A percentile compares a stretch with the other conserved stretches of the same genome.
Conservation (phyloP, 108 stramenopile species). For the Parmales sp. region DNA sequence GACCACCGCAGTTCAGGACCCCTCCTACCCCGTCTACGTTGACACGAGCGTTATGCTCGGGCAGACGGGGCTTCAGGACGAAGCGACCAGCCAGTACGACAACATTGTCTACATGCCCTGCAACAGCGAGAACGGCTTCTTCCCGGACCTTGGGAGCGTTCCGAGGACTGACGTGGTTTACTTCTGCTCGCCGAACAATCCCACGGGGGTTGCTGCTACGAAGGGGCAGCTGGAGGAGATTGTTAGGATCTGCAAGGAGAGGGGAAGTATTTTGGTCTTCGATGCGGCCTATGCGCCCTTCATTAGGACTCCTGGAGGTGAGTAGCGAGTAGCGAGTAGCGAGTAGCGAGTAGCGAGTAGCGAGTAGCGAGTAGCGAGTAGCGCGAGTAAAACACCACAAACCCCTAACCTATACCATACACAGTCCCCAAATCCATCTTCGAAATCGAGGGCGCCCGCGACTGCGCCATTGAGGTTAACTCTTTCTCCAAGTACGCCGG, state of each 20-base stretch:
- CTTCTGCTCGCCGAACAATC: conserved; percentile 94
- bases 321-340: too few relatives aligned
- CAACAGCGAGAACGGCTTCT: conserved; percentile 82
- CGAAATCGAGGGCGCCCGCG: conserved; percentile 85
- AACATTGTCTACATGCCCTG: conserved; percentile 97
- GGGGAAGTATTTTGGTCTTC: conserved; percentile 68
- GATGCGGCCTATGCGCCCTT: conserved; percentile 97
- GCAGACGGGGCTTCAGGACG: conserved; percentile 78
- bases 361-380: too few relatives aligned
- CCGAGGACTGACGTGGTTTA: conserved; percentile 90
- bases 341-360: too few relatives aligned
- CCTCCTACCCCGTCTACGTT: conserved; percentile 93
- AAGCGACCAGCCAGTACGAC: conserved; percentile 77
- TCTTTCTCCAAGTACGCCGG: conserved; percentile 89
- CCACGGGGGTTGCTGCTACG: conserved; percentile 89
- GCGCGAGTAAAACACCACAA: too few relatives aligned
- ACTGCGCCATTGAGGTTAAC: conserved; percentile 89
- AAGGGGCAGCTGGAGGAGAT: conserved; percentile 73
- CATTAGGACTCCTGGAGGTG: conserved; percentile 73
- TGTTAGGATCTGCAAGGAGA: conserved; percentile 80
- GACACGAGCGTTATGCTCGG: conserved; percentile 88
- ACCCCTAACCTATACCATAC: too few relatives aligned
- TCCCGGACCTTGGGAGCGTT: conserved; percentile 74
- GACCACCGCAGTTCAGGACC: conserved; percentile 87
- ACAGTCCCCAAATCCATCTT: conserved; percentile 92